Conservation (phyloP, 768 basidiomycete genomes). For the Rhizopogon vulgaris region DNA sequence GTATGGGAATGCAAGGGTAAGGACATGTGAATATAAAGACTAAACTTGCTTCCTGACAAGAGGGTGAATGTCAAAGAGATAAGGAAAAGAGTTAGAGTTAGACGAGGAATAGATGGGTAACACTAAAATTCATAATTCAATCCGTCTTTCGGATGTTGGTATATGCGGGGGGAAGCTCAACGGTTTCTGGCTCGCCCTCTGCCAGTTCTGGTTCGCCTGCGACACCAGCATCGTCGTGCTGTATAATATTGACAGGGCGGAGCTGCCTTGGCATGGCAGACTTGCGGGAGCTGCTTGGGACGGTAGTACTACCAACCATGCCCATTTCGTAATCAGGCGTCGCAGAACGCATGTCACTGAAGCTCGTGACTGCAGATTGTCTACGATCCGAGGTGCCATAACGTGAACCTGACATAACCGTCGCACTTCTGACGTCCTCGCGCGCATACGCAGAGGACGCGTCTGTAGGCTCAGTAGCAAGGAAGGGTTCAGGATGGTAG, state of each 20-base stretch:
- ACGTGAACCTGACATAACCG: slow-evolving; percentile 16
- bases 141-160: slow-evolving; percentile 42
- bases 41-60: neutral
- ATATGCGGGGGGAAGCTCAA: slow-evolving; percentile 82
- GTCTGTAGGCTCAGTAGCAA: slow-evolving; percentile 57
- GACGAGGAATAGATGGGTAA: neutral
- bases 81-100: too few species aligned
- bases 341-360: slow-evolving; percentile 36
- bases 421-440: slow-evolving; percentile 16
- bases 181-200: slow-evolving; percentile 52
- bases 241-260: slow-evolving; percentile 73
- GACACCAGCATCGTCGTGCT: slow-evolving; percentile 78
- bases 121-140: neutral
- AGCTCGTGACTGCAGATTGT: slow-evolving; percentile 19
- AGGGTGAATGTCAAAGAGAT: neutral
- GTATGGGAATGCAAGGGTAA: neutral
- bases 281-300: slow-evolving; percentile 26
- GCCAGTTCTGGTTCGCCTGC: slow-evolving; percentile 38
- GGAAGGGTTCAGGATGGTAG: slow-evolving; percentile 72
- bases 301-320: slow-evolving; percentile 14
- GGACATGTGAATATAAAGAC: neutral
- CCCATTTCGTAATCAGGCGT: slow-evolving; percentile 36
- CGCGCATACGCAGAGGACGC: slow-evolving; percentile 32
- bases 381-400: slow-evolving; percentile 19
- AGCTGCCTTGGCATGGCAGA: slow-evolving; percentile 41